A percentile compares a stretch with the other conserved stretches of the same genome.
Evolutionary conservation across 192 early-diverging fungal genomes (phyloP).

Genomic region (Backusella tarrabulga): DNA sequence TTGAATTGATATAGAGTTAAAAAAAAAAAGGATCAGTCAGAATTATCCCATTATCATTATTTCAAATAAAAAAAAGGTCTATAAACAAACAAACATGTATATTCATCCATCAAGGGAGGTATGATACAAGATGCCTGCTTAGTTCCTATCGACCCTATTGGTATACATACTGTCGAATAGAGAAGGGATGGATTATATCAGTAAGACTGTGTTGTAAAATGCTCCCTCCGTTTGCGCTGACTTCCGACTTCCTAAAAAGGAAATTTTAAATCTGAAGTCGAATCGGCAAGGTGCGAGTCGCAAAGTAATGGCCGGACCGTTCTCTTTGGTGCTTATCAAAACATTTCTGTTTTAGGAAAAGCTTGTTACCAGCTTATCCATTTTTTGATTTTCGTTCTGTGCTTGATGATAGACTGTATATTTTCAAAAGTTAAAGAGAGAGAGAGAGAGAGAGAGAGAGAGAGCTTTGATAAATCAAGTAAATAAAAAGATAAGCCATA

Average conservation of each 20-base stretch:
- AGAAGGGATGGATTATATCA: constrained; percentile 12
- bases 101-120: not conserved
- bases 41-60: not conserved
- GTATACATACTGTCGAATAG: constrained; percentile 19
- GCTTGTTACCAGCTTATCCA: not conserved
- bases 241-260: not conserved
- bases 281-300: not conserved
- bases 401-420: not conserved
- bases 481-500: not conserved
- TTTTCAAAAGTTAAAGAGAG: not conserved
- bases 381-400: not conserved
- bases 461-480: not conserved
- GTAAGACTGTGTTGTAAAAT: not conserved
- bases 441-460: not conserved
- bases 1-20: not conserved
- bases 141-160: not conserved
- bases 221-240: not conserved
- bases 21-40: not conserved
- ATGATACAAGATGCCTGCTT: constrained; percentile 2
- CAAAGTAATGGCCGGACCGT: not conserved
- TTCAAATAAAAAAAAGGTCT: not conserved
- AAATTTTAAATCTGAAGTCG: not conserved
- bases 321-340: not conserved
- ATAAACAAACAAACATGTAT: not conserved
- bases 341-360: not conserved